Percentiles rank a stretch among this genome's conserved stretches.
phyloP scores from a whole-genome alignment of 2,329 filamentous ascomycete genomes.

The Xylaria sp. region DNA sequence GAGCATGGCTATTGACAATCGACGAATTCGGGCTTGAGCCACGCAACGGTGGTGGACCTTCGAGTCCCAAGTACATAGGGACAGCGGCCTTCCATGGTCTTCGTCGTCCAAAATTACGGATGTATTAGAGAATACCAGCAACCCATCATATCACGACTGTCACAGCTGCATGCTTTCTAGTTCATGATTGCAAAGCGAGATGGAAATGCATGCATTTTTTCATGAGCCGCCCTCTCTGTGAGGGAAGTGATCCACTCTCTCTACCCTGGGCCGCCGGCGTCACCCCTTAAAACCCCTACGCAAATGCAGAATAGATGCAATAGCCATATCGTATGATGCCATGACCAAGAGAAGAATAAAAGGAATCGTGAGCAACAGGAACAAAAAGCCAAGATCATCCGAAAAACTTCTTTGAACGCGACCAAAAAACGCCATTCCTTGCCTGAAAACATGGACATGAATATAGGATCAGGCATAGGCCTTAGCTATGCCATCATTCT shows the following conservation, averaged over 20 bases:
- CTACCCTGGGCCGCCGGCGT: slow-evolving; percentile 5
- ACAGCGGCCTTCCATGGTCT: too few species aligned
- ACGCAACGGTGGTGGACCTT: too few species aligned
- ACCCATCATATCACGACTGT: slow-evolving; percentile 3
- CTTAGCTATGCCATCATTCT: slow-evolving; percentile 15
- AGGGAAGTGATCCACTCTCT: slow-evolving; percentile 12
- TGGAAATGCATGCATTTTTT: slow-evolving; percentile 21
- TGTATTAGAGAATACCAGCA: not conserved
- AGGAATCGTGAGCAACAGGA: slow-evolving; percentile 5
- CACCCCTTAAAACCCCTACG: slow-evolving; percentile 1
- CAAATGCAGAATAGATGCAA: slow-evolving; percentile 17
- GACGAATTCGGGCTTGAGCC: too few species aligned
- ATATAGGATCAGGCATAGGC: not conserved
- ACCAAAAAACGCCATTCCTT: slow-evolving; percentile 15
- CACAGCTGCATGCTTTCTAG: slow-evolving; percentile 5
- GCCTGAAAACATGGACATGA: slow-evolving; percentile 15
- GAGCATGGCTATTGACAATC: too few species aligned
- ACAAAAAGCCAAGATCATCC: not conserved
- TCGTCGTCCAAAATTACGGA: not conserved
- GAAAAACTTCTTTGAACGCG: slow-evolving; percentile 6
- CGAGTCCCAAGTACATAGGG: too few species aligned
- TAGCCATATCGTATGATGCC: slow-evolving; percentile 10
- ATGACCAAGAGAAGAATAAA: slow-evolving; percentile 5
- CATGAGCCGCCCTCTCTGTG: slow-evolving; percentile 23
- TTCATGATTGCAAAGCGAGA: slow-evolving; percentile 8